Evolutionary conservation across 805 yeast species (phyloP).

Genomic region (Jamesozyma spencerorum): DNA sequence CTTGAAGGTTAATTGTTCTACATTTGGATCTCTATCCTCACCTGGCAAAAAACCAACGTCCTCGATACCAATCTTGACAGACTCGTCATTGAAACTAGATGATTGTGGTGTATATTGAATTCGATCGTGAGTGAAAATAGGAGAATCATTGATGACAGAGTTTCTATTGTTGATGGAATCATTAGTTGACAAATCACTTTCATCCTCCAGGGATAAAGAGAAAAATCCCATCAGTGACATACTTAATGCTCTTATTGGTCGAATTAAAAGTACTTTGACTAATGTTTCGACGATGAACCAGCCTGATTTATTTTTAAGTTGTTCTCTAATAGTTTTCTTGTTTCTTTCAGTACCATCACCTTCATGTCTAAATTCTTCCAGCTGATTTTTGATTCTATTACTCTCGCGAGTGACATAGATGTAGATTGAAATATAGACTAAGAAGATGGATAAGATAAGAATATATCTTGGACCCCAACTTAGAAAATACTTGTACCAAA

Average conservation of each 20-base stretch:
- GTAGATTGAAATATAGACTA: constrained; percentile 63
- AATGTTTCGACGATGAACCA: background rate
- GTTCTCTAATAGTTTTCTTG: background rate
- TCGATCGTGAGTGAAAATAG: too few relatives aligned
- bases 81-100: too few relatives aligned
- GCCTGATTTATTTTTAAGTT: background rate
- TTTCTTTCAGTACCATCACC: background rate
- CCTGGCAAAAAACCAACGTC: too few relatives aligned
- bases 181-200: constrained; percentile 6
- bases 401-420: constrained; percentile 60
- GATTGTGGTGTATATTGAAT: too few relatives aligned
- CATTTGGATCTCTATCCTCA: too few relatives aligned
- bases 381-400: constrained; percentile 37
- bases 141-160: too few relatives aligned
- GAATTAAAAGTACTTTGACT: background rate
- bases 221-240: constrained; percentile 12
- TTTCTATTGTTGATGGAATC: too few relatives aligned
- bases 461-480: constrained; percentile 78
- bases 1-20: too few relatives aligned
- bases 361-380: constrained; percentile 17
- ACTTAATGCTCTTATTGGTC: background rate
- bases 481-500: constrained; percentile 63
- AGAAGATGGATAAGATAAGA: constrained; percentile 51
- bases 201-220: constrained; percentile 17
- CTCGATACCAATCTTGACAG: too few relatives aligned